Evolutionary conservation across 208 protist genomes (phyloP).

Genomic region (Leishmania tarentolae): DNA sequence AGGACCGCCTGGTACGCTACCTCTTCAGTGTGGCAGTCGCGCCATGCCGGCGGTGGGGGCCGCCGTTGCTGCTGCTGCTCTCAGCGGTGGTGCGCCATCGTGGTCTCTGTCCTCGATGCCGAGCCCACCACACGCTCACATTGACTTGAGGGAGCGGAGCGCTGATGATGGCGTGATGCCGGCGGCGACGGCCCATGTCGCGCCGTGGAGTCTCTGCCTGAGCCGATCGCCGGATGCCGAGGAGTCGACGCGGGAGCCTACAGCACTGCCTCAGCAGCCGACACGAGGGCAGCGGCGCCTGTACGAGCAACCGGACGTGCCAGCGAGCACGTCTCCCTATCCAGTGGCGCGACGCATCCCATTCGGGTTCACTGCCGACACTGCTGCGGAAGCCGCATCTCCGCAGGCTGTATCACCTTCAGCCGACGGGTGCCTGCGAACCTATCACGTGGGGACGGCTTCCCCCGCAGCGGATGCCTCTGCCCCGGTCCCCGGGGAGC

Average conservation of each 20-base stretch:
- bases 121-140: not conserved
- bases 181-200: not conserved
- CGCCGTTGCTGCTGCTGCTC: constrained; percentile 5
- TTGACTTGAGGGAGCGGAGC: not conserved
- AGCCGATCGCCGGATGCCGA: not conserved
- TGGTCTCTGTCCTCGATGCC: not conserved
- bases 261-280: not conserved
- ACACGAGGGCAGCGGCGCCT: not conserved
- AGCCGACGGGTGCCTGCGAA: not conserved
- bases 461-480: not conserved
- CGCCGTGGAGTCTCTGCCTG: constrained; percentile 21
- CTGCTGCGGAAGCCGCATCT: not conserved
- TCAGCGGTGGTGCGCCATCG: not conserved
- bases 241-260: not conserved
- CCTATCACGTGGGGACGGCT: not conserved
- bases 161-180: not conserved
- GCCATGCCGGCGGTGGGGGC: constrained; percentile 18
- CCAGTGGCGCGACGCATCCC: constrained; percentile 22
- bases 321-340: not conserved
- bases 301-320: not conserved
- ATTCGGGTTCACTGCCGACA: constrained; percentile 5
- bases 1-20: not conserved
- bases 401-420: not conserved
- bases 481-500: not conserved
- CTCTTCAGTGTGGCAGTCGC: constrained; percentile 2